Evolutionary conservation across 306 rosid genomes (phyloP).

Genomic region (Vigna angularis): DNA sequence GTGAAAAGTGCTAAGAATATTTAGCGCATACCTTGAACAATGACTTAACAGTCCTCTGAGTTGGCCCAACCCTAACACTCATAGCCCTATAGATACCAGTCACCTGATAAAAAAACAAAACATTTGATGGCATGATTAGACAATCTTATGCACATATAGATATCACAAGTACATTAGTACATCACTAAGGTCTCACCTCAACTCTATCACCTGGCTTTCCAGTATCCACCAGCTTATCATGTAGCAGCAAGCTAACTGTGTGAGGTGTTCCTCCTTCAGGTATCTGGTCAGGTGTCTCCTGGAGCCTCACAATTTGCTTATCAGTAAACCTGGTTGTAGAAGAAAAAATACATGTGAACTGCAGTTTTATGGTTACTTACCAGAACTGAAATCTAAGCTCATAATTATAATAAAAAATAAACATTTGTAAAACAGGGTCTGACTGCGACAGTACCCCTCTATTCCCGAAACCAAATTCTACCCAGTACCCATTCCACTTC

Average conservation of each 20-base stretch:
- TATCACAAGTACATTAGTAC: conserved; percentile 4
- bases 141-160: conserved; percentile 22
- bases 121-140: conserved; percentile 26
- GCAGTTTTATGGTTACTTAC: not conserved
- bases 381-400: conserved; percentile 27
- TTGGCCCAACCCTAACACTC: conserved; percentile 94
- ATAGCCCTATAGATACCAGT: conserved; percentile 97
- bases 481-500: not conserved
- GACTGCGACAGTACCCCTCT: not conserved
- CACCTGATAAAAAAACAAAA: conserved; percentile 62
- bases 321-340: conserved; percentile 74
- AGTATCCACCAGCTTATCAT: conserved; percentile 91
- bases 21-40: conserved; percentile 71
- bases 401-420: not conserved
- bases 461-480: not conserved
- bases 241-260: conserved; percentile 95
- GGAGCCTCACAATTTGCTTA: conserved; percentile 97
- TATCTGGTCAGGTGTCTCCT: conserved; percentile 97
- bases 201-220: conserved; percentile 98
- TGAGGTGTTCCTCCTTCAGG: conserved; percentile 99
- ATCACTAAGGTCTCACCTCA: conserved; percentile 67
- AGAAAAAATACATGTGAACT: conserved; percentile 3
- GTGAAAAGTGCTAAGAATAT: conserved; percentile 17
- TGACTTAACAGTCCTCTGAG: conserved; percentile 96
- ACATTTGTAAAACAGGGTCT: not conserved